Percentiles rank a stretch among this genome's conserved stretches.
Conservation (phyloP, 75 land plant species). For the Ceratopteris richardii region DNA sequence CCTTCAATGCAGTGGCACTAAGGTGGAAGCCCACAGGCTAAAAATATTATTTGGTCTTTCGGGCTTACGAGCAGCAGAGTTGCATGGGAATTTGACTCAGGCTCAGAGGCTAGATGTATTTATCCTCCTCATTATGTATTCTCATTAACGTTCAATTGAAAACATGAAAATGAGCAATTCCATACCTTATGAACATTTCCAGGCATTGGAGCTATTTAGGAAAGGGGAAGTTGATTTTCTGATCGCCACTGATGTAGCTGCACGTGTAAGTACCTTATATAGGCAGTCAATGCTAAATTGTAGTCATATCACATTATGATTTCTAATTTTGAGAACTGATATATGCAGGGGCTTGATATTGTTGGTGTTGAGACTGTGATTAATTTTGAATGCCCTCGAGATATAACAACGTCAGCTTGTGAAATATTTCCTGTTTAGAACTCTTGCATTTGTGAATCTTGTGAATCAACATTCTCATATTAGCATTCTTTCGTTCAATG, state of each 20-base stretch:
- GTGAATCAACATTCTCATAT: too few relatives aligned
- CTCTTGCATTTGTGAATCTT: too few relatives aligned
- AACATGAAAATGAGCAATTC: too few relatives aligned
- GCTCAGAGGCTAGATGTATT: conserved; percentile 90
- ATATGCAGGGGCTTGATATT: conserved; percentile 88
- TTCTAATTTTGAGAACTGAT: background rate
- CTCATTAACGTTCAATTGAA: background rate
- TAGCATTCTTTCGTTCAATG: too few relatives aligned
- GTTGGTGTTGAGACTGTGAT: conserved; percentile 93
- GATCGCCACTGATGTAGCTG: conserved; percentile 99
- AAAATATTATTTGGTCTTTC: conserved; percentile 90
- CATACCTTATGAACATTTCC: background rate
- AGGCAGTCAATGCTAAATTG: too few relatives aligned
- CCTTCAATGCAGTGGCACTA: conserved; percentile 68
- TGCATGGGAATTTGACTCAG: conserved; percentile 96
- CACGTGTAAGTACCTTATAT: conserved; percentile 63
- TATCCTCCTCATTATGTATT: background rate
- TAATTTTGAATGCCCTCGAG: conserved; percentile 87
- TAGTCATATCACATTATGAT: too few relatives aligned
- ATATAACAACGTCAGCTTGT: conserved; percentile 58
- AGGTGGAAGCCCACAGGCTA: conserved; percentile 83
- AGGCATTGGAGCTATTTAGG: conserved; percentile 93
- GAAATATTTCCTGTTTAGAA: too few relatives aligned
- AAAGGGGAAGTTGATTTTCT: conserved; percentile 92
- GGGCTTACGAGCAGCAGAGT: conserved; percentile 90